These are phyloP conservation scores for Xylaria sp. DNA, from an alignment of 495 filamentous ascomycete species.

Conservation along the genomic window DNA sequence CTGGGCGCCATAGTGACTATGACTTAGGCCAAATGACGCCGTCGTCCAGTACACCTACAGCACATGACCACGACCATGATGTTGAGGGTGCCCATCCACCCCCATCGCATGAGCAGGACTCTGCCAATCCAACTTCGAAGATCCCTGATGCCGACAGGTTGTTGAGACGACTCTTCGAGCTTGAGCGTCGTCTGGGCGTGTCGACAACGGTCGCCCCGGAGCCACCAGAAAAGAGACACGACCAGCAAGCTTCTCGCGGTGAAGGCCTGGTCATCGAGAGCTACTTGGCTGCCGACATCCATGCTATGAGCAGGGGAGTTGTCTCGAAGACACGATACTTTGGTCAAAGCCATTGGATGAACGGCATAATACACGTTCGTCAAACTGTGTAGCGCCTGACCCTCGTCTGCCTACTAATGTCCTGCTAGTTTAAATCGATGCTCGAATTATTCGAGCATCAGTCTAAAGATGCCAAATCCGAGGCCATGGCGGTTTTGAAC, in stretches of 20 bases:
- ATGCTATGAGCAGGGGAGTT: constrained; percentile 47
- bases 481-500: constrained; percentile 40
- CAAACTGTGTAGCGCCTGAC: background rate
- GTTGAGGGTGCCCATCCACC: background rate
- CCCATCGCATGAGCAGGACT: background rate
- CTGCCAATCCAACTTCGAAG: background rate
- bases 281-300: constrained; percentile 30
- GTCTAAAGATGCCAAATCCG: constrained; percentile 43
- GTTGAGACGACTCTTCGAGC: constrained; percentile 33
- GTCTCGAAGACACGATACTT: constrained; percentile 62
- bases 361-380: constrained; percentile 50
- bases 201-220: constrained; percentile 12
- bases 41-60: constrained; percentile 29
- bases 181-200: constrained; percentile 39
- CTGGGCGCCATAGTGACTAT: background rate
- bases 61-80: constrained; percentile 30
- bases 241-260: constrained; percentile 37
- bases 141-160: constrained; percentile 32
- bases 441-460: constrained; percentile 48
- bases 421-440: constrained; percentile 49
- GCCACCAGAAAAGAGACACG: constrained; percentile 31
- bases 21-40: constrained; percentile 17
- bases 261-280: constrained; percentile 32
- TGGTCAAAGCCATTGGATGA: constrained; percentile 65
- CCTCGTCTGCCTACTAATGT: constrained; percentile 19